Evolutionary conservation across 768 basidiomycete species (phyloP), one percentile per base, ranked within the genome.

Genomic region (Boletales sp.): DNA sequence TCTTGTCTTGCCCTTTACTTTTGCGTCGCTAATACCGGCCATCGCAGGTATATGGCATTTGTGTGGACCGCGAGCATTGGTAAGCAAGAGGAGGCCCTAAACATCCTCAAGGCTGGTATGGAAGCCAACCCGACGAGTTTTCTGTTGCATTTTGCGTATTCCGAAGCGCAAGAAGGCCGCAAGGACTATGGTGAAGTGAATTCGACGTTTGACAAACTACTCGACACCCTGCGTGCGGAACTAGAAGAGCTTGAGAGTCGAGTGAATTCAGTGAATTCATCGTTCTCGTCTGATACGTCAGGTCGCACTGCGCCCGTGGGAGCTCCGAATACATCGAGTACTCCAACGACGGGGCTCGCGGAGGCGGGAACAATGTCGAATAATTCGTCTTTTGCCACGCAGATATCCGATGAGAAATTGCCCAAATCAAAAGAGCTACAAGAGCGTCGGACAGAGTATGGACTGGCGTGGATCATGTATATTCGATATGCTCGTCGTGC

Each of bases 401-500:
- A 81, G 57, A 54, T 57, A 14, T 74, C 76, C 4, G 82, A 84
- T 19, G 80, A 79, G 29, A 81, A 78, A 54, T 73, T 72, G 5
- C 69, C 69, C 13, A 80, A 80, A 55, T 62, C 69, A 17, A 79
- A 84, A 50, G 86, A 87, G 39, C 63, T 83, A 5, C 67, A 67
- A 56, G 69, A 69, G 18, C 74, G 81, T 53, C 74, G 80, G 57
- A 80, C 79, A 40, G 90, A 90, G 58, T 90, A 82, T 63, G 83
- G 85, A 8, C 74, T 91, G 34, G 91, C 82, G 13, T 88, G 79
- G 79, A 94, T 81, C 64, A 86, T 92, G 77, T 93, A 94, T 64
- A 95, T 98, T 86, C 79, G 95, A 10, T 97, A 94, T 60, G 87
- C 86, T 12, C 74, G 90, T 53, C 78, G 97, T 38, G 84, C 94